phyloP scores from a whole-genome alignment of 371 early-diverging fungal genomes.

The Mucor plumbeus region DNA sequence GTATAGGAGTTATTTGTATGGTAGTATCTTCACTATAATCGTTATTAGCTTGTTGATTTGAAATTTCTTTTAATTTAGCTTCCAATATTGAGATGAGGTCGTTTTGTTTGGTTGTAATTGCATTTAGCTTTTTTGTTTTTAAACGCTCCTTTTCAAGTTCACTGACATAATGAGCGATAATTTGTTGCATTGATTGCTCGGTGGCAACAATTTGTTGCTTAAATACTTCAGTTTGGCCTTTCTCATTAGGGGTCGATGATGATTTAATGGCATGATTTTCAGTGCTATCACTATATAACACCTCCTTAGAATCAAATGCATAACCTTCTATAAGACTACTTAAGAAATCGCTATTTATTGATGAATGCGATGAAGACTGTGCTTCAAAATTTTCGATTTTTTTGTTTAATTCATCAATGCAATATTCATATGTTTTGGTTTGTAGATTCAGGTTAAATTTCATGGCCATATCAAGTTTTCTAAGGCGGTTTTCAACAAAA shows the following conservation, averaged over 20 bases:
- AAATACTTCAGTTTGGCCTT: not conserved
- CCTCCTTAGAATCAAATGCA: not conserved
- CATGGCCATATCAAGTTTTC: not conserved
- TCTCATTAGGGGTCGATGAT: not conserved
- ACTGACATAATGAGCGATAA: slow-evolving; percentile 33
- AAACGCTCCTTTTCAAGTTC: slow-evolving; percentile 37
- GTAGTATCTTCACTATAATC: not conserved
- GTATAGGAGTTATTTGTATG: not conserved
- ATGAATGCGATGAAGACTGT: not conserved
- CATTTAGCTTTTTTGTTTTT: slow-evolving; percentile 21
- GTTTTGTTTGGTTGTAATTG: slow-evolving; percentile 43
- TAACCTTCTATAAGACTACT: not conserved
- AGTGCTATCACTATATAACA: too few relatives aligned
- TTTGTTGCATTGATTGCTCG: slow-evolving; percentile 25
- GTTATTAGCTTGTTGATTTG: not conserved
- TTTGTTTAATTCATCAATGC: not conserved
- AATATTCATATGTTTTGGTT: not conserved
- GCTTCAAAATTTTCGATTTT: not conserved
- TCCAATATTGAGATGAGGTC: slow-evolving; percentile 38
- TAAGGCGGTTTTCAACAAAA: slow-evolving; percentile 1
- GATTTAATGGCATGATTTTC: not conserved
- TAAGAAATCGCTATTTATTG: not conserved
- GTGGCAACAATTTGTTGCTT: not conserved
- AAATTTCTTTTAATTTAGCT: slow-evolving; percentile 12
- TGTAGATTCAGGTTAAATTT: not conserved